phyloP scores from a whole-genome alignment of 495 filamentous ascomycete genomes.

The Penicillium antarcticum region DNA sequence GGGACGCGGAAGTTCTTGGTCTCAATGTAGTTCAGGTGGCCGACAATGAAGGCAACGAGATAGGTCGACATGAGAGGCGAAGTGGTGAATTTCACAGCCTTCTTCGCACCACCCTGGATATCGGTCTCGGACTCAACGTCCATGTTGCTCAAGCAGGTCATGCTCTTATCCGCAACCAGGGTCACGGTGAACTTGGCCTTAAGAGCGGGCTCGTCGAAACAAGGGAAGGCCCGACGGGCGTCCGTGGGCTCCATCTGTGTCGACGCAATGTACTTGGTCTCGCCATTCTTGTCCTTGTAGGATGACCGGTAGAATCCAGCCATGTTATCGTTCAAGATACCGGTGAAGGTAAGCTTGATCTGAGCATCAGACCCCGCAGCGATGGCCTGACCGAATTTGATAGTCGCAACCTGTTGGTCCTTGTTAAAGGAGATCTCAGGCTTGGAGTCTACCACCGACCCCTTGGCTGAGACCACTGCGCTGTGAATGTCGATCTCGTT shows the following conservation, averaged over 20 bases:
- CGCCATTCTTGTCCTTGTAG: constrained; percentile 52
- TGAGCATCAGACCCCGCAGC: constrained; percentile 56
- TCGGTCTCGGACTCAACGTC: constrained; percentile 58
- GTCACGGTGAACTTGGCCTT: constrained; percentile 67
- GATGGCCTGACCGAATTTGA: constrained; percentile 57
- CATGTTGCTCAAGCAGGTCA: constrained; percentile 70
- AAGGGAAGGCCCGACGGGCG: constrained; percentile 63
- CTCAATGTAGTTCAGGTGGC: constrained; percentile 63
- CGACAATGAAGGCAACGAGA: constrained; percentile 65
- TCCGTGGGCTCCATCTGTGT: constrained; percentile 69
- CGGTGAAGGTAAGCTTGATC: constrained; percentile 59
- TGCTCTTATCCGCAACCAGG: constrained; percentile 57
- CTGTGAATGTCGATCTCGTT: constrained; percentile 81
- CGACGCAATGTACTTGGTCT: constrained; percentile 58
- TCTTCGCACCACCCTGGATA: constrained; percentile 52
- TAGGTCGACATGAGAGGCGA: constrained; percentile 69
- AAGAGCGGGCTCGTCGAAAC: constrained; percentile 68
- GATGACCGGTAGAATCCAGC: constrained; percentile 68
- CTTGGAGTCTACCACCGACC: constrained; percentile 47
- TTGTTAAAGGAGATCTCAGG: constrained; percentile 54
- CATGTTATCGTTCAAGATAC: constrained; percentile 65
- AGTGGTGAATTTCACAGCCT: constrained; percentile 64
- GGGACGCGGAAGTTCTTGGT: constrained; percentile 63
- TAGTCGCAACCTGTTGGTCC: constrained; percentile 56
- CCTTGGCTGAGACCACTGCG: constrained; percentile 55